phyloP scores from a whole-genome alignment of 139 green algal species.

The Axilococcus clingmanii region DNA sequence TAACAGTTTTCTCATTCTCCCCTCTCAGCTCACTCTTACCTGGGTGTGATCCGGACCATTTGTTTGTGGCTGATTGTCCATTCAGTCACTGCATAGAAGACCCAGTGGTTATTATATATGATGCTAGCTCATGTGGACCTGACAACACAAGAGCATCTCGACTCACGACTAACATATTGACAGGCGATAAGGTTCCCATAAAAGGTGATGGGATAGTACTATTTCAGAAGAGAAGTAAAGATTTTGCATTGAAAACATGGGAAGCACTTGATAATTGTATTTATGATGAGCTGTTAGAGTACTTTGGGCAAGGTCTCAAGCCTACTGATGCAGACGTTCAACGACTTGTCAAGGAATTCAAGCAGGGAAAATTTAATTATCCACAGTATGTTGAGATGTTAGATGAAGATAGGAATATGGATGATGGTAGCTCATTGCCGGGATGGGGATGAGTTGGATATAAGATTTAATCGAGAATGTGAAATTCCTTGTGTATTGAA shows the following conservation, averaged over 20 bases:
- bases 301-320: slow-evolving; percentile 7
- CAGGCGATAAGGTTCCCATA: background rate
- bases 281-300: slow-evolving; percentile 14
- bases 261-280: slow-evolving; percentile 8
- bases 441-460: slow-evolving; percentile 13
- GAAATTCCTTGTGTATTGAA: no score
- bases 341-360: slow-evolving; percentile 7
- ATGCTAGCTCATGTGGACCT: background rate
- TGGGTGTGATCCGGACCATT: background rate
- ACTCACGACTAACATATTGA: slow-evolving; percentile 7
- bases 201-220: slow-evolving; percentile 7
- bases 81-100: slow-evolving; percentile 1
- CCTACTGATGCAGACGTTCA: slow-evolving; percentile 1
- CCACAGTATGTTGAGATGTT: background rate
- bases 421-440: slow-evolving; percentile 2
- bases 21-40: background rate
- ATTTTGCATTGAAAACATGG: background rate
- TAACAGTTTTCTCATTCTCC: background rate
- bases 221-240: background rate
- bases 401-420: slow-evolving; percentile 1
- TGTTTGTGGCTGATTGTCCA: slow-evolving; percentile 6
- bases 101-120: slow-evolving; percentile 4
- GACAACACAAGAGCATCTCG: slow-evolving; percentile 3
- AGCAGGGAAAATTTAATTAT: slow-evolving; percentile 7
- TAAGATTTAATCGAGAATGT: no score